A percentile compares a stretch with the other conserved stretches of the same genome.
Conservation (phyloP, 108 stramenopile species). For the Cafeteria roenbergensis region DNA sequence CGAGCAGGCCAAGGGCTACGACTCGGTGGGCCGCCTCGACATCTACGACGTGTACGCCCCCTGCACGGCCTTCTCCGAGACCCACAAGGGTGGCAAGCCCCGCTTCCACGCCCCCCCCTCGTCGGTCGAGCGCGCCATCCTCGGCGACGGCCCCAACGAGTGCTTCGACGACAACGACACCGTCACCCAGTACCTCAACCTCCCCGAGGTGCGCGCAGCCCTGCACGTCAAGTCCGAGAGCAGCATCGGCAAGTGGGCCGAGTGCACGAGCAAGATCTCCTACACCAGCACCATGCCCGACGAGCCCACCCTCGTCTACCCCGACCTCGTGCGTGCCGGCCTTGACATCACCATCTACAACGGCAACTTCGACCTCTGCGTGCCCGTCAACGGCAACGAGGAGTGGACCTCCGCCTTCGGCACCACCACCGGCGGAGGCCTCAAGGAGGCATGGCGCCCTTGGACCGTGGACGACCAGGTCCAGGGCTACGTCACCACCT, state of each 20-base stretch:
- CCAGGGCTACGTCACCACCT: constrained; percentile 54
- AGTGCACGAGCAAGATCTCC: constrained; percentile 8
- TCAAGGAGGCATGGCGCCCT: constrained; percentile 4
- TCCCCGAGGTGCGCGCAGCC: constrained; percentile 20
- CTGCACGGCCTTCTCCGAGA: constrained; percentile 7
- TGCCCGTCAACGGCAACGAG: constrained; percentile 31
- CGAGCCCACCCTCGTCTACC: constrained; percentile 29
- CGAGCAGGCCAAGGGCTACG: constrained; percentile 13
- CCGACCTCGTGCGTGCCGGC: constrained; percentile 12
- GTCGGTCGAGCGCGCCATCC: too few species aligned
- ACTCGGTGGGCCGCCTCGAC: constrained; percentile 25
- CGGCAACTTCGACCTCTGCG: constrained; percentile 36
- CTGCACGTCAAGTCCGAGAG: constrained; percentile 21
- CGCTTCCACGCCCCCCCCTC: too few species aligned
- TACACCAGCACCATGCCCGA: constrained; percentile 29
- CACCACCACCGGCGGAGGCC: not conserved
- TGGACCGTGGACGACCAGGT: constrained; percentile 7
- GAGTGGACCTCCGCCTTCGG: constrained; percentile 25
- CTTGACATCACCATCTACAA: constrained; percentile 24
- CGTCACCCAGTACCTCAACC: constrained; percentile 20
- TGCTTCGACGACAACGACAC: constrained; percentile 28
- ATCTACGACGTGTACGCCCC: constrained; percentile 26
- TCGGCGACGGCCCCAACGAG: too few species aligned
- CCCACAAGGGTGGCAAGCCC: not conserved
- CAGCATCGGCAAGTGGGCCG: constrained; percentile 7